These are phyloP conservation scores for Cichorium intybus DNA, from an alignment of 140 eudicot genomes.

Conservation along the genomic window DNA sequence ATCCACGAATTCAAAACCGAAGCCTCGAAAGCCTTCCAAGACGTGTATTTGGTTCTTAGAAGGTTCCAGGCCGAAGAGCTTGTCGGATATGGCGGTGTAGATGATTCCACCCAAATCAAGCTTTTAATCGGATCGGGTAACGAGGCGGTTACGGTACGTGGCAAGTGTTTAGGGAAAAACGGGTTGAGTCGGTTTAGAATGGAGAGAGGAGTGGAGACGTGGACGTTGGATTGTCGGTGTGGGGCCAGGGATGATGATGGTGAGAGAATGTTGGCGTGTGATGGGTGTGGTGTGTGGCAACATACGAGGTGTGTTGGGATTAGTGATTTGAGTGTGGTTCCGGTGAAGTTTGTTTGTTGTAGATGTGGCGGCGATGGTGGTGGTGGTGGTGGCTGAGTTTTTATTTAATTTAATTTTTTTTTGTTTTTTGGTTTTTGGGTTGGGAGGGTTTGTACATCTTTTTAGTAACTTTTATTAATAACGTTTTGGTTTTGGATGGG, in stretches of 20 bases:
- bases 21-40: constrained; percentile 76
- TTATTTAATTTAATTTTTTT: too few relatives aligned
- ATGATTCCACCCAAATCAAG: constrained; percentile 80
- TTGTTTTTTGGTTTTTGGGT: too few relatives aligned
- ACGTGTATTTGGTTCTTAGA: constrained; percentile 62
- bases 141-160: constrained; percentile 41
- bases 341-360: constrained; percentile 55
- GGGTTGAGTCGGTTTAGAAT: constrained; percentile 47
- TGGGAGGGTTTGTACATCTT: not conserved
- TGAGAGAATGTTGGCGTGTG: constrained; percentile 94
- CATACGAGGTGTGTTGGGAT: constrained; percentile 86
- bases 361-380: constrained; percentile 30
- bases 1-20: constrained; percentile 62
- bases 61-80: constrained; percentile 78
- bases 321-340: constrained; percentile 48
- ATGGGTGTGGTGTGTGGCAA: constrained; percentile 80
- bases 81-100: constrained; percentile 75
- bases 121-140: constrained; percentile 54
- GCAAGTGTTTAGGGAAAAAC: constrained; percentile 51
- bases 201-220: constrained; percentile 84
- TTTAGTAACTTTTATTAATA: too few relatives aligned
- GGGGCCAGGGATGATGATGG: constrained; percentile 96
- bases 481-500: not conserved
- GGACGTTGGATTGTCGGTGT: constrained; percentile 89
- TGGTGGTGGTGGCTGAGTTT: not conserved